phyloP scores from a whole-genome alignment of 2,329 filamentous ascomycete genomes.

The Aspergillus pseudoglaucus region DNA sequence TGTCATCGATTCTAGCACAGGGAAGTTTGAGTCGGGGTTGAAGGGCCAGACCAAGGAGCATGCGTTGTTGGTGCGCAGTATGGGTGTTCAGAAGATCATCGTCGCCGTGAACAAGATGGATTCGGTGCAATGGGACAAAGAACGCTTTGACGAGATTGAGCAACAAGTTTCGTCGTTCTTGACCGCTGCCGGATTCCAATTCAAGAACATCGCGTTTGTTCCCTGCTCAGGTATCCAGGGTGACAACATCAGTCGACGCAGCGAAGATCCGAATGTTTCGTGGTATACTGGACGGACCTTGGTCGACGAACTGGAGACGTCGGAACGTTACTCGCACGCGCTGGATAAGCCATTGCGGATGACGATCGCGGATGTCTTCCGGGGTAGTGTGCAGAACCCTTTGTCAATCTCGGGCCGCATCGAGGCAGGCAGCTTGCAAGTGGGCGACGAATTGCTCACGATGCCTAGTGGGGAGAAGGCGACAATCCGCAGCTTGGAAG shows the following conservation, averaged over 20 bases:
- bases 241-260: slow-evolving; percentile 65
- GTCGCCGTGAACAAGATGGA: slow-evolving; percentile 96
- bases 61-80: slow-evolving; percentile 77
- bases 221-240: slow-evolving; percentile 85
- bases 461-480: slow-evolving; percentile 78
- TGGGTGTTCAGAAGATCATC: slow-evolving; percentile 81
- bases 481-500: slow-evolving; percentile 72
- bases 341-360: slow-evolving; percentile 76
- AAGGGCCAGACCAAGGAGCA: slow-evolving; percentile 94
- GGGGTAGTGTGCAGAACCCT: slow-evolving; percentile 69
- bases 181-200: slow-evolving; percentile 70
- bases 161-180: slow-evolving; percentile 80
- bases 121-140: slow-evolving; percentile 72
- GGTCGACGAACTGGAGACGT: slow-evolving; percentile 77
- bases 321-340: slow-evolving; percentile 64
- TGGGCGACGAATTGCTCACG: slow-evolving; percentile 71
- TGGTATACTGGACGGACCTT: slow-evolving; percentile 82
- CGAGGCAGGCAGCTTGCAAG: slow-evolving; percentile 74
- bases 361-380: slow-evolving; percentile 81
- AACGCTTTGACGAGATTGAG: slow-evolving; percentile 76
- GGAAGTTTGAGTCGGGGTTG: slow-evolving; percentile 87
- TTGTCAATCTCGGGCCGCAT: slow-evolving; percentile 81
- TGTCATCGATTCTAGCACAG: slow-evolving; percentile 83
- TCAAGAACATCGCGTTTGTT: slow-evolving; percentile 76
- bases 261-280: slow-evolving; percentile 45